Evolutionary conservation across 805 yeast species (phyloP).

Genomic region (Kregervanrija delftensis): DNA sequence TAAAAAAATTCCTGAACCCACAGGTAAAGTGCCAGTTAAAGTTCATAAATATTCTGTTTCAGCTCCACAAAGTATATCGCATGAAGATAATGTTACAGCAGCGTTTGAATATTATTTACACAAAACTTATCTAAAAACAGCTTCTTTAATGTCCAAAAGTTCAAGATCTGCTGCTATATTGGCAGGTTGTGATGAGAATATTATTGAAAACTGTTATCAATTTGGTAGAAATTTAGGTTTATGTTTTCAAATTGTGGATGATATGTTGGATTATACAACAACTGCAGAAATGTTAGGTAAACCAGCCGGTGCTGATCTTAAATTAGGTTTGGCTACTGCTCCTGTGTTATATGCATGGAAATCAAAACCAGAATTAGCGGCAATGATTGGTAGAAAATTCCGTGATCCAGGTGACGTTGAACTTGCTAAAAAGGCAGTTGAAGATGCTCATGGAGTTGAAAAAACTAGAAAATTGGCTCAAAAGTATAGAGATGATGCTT

Average conservation of each 20-base stretch:
- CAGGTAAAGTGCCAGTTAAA: conserved; percentile 56
- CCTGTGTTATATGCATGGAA: conserved; percentile 95
- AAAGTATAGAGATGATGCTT: conserved; percentile 69
- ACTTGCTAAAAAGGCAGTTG: conserved; percentile 69
- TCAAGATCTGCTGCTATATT: conserved; percentile 89
- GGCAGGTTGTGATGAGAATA: conserved; percentile 68
- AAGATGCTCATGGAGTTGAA: conserved; percentile 62
- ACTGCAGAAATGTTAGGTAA: conserved; percentile 81
- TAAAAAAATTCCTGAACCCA: conserved; percentile 44
- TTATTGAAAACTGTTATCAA: conserved; percentile 82
- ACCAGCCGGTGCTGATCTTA: conserved; percentile 92
- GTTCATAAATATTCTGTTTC: conserved; percentile 51
- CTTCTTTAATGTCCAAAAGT: conserved; percentile 88
- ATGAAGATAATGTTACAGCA: conserved; percentile 63
- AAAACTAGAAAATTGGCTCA: conserved; percentile 74
- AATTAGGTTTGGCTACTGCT: conserved; percentile 93
- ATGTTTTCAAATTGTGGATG: conserved; percentile 95
- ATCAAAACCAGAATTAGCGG: conserved; percentile 77
- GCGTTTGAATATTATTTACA: conserved; percentile 94
- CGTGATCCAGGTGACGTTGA: conserved; percentile 77
- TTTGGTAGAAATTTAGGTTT: conserved; percentile 91
- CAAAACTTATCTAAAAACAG: conserved; percentile 93
- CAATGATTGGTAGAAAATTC: conserved; percentile 78
- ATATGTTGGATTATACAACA: conserved; percentile 91
- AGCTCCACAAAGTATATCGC: conserved; percentile 32